Conservation (phyloP, 306 rosid species). For the Carpinus viminea region DNA sequence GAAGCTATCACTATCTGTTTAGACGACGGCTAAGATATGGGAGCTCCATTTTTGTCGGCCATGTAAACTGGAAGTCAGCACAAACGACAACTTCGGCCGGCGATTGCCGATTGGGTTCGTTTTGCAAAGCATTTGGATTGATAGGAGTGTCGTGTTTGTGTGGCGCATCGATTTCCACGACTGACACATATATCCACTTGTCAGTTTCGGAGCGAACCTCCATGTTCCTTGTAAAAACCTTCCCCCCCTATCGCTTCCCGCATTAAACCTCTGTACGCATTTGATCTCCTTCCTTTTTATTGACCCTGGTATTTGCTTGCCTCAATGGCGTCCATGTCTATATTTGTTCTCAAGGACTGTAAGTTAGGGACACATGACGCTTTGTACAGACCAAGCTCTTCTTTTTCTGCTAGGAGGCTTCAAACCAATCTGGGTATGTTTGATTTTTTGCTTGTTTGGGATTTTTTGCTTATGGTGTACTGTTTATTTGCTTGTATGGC, state of each 20-base stretch:
- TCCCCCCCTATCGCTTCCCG: neutral
- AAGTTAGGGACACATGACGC: slow-evolving; percentile 30
- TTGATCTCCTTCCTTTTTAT: neutral
- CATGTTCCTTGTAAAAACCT: slow-evolving; percentile 1
- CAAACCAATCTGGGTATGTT: slow-evolving; percentile 52
- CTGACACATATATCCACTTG: slow-evolving; percentile 16
- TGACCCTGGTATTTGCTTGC: neutral
- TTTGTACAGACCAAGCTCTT: slow-evolving; percentile 31
- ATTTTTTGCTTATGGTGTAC: neutral
- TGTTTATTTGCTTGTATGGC: neutral
- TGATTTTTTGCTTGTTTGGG: neutral
- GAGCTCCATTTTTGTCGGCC: neutral
- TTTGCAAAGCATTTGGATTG: slow-evolving; percentile 27
- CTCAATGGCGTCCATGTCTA: slow-evolving; percentile 64
- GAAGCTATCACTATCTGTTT: neutral
- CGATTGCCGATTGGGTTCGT: neutral
- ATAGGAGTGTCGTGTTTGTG: neutral
- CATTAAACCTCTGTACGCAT: neutral
- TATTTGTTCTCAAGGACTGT: slow-evolving; percentile 48
- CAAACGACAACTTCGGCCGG: neutral
- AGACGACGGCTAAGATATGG: neutral
- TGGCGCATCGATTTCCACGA: slow-evolving; percentile 45
- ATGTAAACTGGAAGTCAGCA: too few species aligned
- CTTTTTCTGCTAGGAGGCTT: slow-evolving; percentile 33
- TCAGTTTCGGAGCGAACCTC: neutral